Percentiles rank a stretch among this genome's conserved stretches.
These are phyloP conservation scores for Ceratocystis colombiana DNA, from an alignment of 2,329 filamentous ascomycete species.

Conservation along the genomic window DNA sequence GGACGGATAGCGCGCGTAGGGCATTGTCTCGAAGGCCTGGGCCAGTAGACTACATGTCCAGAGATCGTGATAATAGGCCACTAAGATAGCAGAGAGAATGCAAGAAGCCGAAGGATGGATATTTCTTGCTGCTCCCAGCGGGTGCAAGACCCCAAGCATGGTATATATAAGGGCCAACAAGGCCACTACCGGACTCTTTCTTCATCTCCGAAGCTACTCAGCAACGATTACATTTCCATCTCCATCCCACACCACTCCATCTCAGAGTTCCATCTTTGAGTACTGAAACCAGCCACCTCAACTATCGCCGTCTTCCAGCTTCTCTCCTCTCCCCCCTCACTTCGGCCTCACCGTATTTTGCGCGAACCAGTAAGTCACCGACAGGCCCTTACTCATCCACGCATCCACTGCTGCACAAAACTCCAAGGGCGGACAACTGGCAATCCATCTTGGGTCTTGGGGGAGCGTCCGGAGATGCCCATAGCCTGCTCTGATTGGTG, in stretches of 20 bases:
- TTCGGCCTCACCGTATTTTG: constrained; percentile 3
- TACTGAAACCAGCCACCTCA: neutral
- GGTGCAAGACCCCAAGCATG: neutral
- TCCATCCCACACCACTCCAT: neutral
- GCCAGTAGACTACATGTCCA: too few species aligned
- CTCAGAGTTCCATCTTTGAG: constrained; percentile 2
- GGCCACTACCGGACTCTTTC: neutral
- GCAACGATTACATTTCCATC: neutral
- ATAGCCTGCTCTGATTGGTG: constrained; percentile 1
- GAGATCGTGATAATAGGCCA: neutral
- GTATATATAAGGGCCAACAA: neutral
- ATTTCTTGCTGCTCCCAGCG: neutral
- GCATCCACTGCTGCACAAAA: neutral
- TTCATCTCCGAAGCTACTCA: neutral
- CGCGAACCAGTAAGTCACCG: neutral
- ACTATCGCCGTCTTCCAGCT: neutral
- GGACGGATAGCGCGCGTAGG: neutral
- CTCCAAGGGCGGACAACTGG: constrained; percentile 1
- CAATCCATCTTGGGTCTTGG: neutral
- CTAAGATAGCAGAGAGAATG: neutral
- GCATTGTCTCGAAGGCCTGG: neutral
- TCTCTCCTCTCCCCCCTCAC: neutral
- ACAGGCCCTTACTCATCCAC: constrained; percentile 4
- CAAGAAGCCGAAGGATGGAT: neutral
- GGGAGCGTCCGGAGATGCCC: neutral